Conservation (phyloP, 169 alveolate genomes). For the Plasmodium relictum region DNA sequence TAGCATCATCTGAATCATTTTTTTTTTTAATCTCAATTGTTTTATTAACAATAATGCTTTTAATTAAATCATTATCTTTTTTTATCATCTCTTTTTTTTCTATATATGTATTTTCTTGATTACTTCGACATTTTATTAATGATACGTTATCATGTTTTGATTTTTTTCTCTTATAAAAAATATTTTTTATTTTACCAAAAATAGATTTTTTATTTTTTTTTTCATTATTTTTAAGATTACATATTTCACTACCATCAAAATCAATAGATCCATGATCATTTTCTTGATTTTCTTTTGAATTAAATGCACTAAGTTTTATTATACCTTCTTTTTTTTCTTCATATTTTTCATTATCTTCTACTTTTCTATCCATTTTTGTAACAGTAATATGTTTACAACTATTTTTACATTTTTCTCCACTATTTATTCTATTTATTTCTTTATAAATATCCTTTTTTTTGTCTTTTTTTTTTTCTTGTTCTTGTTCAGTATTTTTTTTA, state of each 20-base stretch:
- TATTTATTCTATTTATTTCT: background rate
- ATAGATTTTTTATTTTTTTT: slow-evolving; percentile 17
- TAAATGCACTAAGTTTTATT: slow-evolving; percentile 34
- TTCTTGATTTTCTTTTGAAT: slow-evolving; percentile 10
- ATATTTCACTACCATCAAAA: slow-evolving; percentile 1
- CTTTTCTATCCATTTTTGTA: background rate
- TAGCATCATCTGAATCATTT: background rate
- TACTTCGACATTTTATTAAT: background rate
- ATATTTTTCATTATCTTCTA: background rate
- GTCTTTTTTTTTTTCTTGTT: slow-evolving; percentile 2
- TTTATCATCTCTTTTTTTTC: background rate
- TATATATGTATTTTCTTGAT: background rate
- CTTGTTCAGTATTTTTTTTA: background rate
- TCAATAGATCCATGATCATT: background rate
- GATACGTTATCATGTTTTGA: slow-evolving; percentile 12
- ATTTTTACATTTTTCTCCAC: background rate
- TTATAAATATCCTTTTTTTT: background rate
- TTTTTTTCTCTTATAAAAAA: slow-evolving; percentile 56
- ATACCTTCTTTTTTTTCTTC: slow-evolving; percentile 17
- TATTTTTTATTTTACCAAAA: slow-evolving; percentile 45
- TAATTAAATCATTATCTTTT: too few species aligned
- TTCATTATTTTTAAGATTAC: background rate
- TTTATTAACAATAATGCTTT: background rate
- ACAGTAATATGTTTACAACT: background rate
- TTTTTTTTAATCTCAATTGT: background rate